A percentile compares a stretch with the other conserved stretches of the same genome.
These are phyloP conservation scores for Verticillium nubilum DNA, from an alignment of 2,329 filamentous ascomycete species.

Conservation along the genomic window DNA sequence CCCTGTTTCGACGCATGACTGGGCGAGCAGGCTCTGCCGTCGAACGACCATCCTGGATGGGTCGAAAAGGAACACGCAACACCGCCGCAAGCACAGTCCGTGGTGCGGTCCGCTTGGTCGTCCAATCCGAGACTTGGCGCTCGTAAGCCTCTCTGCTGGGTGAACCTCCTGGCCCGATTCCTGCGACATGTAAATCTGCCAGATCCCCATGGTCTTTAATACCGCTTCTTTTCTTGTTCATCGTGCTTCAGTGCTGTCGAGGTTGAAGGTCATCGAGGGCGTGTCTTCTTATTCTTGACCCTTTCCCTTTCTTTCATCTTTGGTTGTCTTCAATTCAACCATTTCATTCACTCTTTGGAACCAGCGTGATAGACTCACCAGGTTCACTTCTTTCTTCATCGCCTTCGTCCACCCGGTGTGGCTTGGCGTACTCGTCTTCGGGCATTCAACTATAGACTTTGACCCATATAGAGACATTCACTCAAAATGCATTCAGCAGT, in stretches of 20 bases:
- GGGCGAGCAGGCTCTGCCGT: not conserved
- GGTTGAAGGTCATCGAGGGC: not conserved
- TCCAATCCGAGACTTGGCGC: not conserved
- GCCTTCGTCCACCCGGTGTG: conserved; percentile 9
- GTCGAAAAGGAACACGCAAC: not conserved
- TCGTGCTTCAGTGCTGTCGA: not conserved
- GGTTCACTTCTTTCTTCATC: not conserved
- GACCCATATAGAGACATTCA: not conserved
- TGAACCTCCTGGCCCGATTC: not conserved
- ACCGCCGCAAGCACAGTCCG: not conserved
- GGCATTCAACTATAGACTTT: not conserved
- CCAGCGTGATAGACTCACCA: not conserved
- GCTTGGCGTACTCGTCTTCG: not conserved
- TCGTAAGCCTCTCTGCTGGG: not conserved
- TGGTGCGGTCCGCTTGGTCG: not conserved
- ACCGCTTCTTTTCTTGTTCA: not conserved
- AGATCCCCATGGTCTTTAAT: not conserved
- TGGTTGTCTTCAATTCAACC: not conserved
- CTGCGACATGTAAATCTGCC: conserved; percentile 1
- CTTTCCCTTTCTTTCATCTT: not conserved
- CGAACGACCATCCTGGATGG: not conserved
- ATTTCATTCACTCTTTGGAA: not conserved
- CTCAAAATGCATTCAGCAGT: conserved; percentile 7
- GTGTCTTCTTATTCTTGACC: conserved; percentile 1
- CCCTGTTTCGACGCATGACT: not conserved